Conservation (phyloP, 1,139 yeast genomes). For the Geotrichum klebahnii region DNA sequence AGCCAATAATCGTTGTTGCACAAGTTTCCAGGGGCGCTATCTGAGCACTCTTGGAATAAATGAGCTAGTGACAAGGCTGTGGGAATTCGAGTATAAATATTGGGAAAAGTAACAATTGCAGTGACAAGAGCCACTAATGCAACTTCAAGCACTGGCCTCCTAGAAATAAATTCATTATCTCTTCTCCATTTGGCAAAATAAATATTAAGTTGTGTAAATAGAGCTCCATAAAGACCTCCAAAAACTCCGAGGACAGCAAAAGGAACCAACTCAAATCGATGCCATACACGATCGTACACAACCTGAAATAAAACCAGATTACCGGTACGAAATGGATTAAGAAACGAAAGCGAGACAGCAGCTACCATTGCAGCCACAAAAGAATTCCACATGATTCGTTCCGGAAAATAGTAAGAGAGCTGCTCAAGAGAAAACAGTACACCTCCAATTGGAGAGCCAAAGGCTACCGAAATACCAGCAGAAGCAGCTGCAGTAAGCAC, state of each 20-base stretch:
- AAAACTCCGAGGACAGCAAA: slow-evolving; percentile 61
- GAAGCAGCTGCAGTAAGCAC: slow-evolving; percentile 81
- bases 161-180: slow-evolving; percentile 22
- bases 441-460: slow-evolving; percentile 93
- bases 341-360: slow-evolving; percentile 58
- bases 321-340: slow-evolving; percentile 56
- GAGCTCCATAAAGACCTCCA: slow-evolving; percentile 66
- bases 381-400: slow-evolving; percentile 73
- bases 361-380: slow-evolving; percentile 74
- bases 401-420: slow-evolving; percentile 58
- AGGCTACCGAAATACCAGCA: slow-evolving; percentile 90
- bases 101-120: slow-evolving; percentile 53
- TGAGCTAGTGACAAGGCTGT: slow-evolving; percentile 53
- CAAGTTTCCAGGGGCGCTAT: slow-evolving; percentile 34
- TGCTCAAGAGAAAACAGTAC: slow-evolving; percentile 80
- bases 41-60: slow-evolving; percentile 60
- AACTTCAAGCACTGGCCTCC: slow-evolving; percentile 47
- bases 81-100: slow-evolving; percentile 53
- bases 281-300: slow-evolving; percentile 69
- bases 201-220: slow-evolving; percentile 50
- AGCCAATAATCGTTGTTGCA: slow-evolving; percentile 39
- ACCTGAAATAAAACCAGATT: slow-evolving; percentile 62
- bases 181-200: slow-evolving; percentile 42
- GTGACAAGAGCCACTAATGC: slow-evolving; percentile 49
- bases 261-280: slow-evolving; percentile 63